Conservation (phyloP, 2,329 filamentous ascomycete species). For the Cladosporium sp. region DNA sequence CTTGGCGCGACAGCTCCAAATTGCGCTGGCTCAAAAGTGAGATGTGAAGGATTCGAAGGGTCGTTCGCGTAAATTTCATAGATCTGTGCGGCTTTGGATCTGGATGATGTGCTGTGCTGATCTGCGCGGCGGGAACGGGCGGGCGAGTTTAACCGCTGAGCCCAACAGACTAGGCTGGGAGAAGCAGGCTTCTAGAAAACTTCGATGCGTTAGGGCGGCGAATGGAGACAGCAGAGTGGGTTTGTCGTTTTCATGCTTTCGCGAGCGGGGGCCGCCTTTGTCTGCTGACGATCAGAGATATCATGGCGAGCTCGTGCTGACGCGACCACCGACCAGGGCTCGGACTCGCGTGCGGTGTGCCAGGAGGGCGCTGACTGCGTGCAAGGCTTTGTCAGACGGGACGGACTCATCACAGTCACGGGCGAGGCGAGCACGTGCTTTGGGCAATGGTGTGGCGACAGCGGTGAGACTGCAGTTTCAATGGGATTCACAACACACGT, state of each 20-base stretch:
- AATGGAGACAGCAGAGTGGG: background rate
- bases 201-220: constrained; percentile 1
- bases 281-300: constrained; percentile 11
- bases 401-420: background rate
- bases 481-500: constrained; percentile 8
- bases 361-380: background rate
- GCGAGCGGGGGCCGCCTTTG: background rate
- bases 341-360: background rate
- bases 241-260: background rate
- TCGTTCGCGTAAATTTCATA: constrained; percentile 5
- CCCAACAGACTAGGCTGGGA: background rate
- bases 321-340: background rate
- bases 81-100: constrained; percentile 4
- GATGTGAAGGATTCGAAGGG: constrained; percentile 9
- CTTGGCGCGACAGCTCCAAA: background rate
- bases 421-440: background rate
- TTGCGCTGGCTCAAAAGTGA: too few relatives aligned
- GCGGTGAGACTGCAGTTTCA: constrained; percentile 4
- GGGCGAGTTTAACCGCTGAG: background rate
- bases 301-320: background rate
- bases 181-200: constrained; percentile 8
- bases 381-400: background rate
- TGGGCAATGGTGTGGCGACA: background rate
- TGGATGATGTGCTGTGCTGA: constrained; percentile 6
- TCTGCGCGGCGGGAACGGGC: background rate